Base-by-base conservation (phyloP, 495 filamentous ascomycete genomes). In the Talaromyces borbonicus region DNA sequence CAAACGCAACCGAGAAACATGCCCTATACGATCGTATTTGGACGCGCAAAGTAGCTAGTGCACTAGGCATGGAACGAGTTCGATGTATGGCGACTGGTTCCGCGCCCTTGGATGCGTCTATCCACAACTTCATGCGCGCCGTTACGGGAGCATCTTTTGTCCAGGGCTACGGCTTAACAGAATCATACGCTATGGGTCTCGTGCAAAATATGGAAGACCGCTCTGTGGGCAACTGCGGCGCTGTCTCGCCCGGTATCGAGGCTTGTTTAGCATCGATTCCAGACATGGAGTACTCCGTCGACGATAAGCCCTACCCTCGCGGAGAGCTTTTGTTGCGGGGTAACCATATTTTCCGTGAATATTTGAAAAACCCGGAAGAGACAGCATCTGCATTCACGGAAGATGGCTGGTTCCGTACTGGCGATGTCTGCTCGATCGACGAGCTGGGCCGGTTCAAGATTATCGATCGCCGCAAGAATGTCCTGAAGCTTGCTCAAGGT, bases 331-430 rank as follows among this genome's bases (percentile, higher is more conserved):
- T 96, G 16, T 63, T 97, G 48, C 80, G 90, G 41, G 87, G 90
- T 4, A 74, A 78, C 38, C 78, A 78, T 38, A 63, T 88, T 41
- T 96, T 97, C 73, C 59, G 62, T 27, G 85, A 84, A 55, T 98
- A 98, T 67, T 90, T 81, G 70, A 85, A 84, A 65, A 90, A 93
- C 61, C 73, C 81, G 6, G 87, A 81, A 37, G 87, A 95, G 68
- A 97, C 92, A 8, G 66, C 69, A 46, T 90, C 90, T 63, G 78
- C 83, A 7, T 69, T 96, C 32, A 81, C 87, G 14, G 69, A 80
- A 38, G 93, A 97, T 53, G 92, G 92, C 48, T 98, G 92, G 92
- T 96, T 98, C 74, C 81, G 83, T 54, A 96, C 92, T 1, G 92
- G 92, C 16, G 92, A 98, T 56, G 90, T 98, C 36, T 83, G 77